Conservation (phyloP, 1,284 basidiomycete genomes). For the Afroboletus lepidellus region DNA sequence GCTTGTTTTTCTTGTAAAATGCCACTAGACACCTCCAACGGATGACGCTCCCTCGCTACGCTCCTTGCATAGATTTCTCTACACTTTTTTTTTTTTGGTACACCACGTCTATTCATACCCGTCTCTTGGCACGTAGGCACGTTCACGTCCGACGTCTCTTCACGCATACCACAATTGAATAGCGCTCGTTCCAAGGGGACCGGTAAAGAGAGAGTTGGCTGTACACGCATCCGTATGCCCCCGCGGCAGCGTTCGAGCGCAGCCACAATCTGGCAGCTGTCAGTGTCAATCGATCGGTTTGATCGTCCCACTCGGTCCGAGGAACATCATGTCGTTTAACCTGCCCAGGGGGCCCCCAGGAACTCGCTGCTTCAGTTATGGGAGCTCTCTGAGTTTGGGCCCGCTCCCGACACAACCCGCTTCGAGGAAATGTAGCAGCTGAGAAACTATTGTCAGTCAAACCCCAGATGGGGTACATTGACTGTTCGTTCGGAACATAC, state of each 20-base stretch:
- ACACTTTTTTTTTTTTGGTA: background rate
- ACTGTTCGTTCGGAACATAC: background rate
- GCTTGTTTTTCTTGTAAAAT: background rate
- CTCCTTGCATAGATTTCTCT: background rate
- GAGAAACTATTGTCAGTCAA: background rate
- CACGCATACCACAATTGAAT: background rate
- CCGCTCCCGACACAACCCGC: too few relatives aligned
- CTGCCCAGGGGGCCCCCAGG: background rate
- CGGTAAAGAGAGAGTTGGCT: too few relatives aligned
- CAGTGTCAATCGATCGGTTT: too few relatives aligned
- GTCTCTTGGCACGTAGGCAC: background rate
- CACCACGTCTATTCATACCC: background rate
- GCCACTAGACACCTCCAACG: background rate
- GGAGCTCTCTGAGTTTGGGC: too few relatives aligned
- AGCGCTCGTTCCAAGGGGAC: too few relatives aligned
- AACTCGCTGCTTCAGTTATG: too few relatives aligned
- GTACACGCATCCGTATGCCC: too few relatives aligned
- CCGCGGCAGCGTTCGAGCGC: background rate
- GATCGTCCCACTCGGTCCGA: background rate
- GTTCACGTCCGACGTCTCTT: background rate
- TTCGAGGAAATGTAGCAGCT: background rate
- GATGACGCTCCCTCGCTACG: background rate
- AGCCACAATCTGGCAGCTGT: background rate
- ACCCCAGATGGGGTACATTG: background rate
- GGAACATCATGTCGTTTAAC: background rate